These are phyloP conservation scores for Candida ascalaphidarum DNA, from an alignment of 805 yeast species.

Conservation along the genomic window DNA sequence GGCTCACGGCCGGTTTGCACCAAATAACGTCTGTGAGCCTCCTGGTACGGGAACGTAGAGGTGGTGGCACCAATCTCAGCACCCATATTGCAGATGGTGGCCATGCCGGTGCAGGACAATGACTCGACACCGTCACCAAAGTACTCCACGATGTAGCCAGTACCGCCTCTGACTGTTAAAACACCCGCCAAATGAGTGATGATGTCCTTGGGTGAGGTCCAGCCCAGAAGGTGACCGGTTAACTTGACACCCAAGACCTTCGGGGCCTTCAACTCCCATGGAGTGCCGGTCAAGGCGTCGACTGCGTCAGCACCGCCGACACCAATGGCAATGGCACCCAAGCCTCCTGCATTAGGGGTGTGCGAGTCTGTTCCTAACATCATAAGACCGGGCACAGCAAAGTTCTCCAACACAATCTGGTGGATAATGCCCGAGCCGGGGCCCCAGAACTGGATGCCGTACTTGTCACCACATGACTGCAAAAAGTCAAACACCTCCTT, in stretches of 20 bases:
- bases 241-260: conserved; percentile 88
- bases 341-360: conserved; percentile 98
- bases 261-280: conserved; percentile 99
- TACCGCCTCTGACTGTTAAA: conserved; percentile 95
- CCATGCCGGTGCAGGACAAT: conserved; percentile 97
- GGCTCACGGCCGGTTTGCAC: conserved; percentile 76
- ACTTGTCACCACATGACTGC: conserved; percentile 86
- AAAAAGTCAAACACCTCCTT: conserved; percentile 94
- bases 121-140: conserved; percentile 90
- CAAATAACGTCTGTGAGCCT: conserved; percentile 70
- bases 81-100: conserved; percentile 99
- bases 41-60: conserved; percentile 91
- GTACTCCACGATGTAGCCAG: conserved; percentile 93
- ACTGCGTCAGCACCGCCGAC: conserved; percentile 99
- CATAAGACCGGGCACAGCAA: conserved; percentile 93
- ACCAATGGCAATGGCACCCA: conserved; percentile 98
- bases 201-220: conserved; percentile 97
- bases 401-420: conserved; percentile 95
- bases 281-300: conserved; percentile 92
- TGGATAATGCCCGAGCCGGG: conserved; percentile 99
- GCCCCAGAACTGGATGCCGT: conserved; percentile 98
- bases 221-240: conserved; percentile 81
- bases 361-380: conserved; percentile 98
- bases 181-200: conserved; percentile 88
- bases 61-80: conserved; percentile 99